Base-by-base conservation (phyloP, 192 early-diverging fungal species). In the Dimargaris cristalligena region DNA sequence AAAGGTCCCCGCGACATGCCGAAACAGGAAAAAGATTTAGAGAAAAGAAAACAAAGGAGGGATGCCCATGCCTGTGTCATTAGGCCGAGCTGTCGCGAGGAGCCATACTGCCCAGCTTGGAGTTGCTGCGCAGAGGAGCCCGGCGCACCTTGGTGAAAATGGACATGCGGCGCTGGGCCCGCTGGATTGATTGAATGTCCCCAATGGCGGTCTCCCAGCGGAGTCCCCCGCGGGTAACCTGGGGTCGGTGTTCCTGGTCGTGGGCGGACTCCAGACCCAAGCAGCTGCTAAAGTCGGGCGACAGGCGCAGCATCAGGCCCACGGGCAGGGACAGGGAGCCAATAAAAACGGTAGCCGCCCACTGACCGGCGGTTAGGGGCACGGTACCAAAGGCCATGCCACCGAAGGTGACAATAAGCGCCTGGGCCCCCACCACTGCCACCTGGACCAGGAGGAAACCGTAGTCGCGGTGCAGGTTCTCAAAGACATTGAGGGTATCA, bases 381-480 rank as follows among this genome's bases (percentile, higher is more conserved):
- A 76, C 71, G 6, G 89, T 87, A 59, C 89, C 86, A 78, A 98
- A 98, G 34, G 88, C 91, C 30, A 80, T 69, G 41, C 94, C 88
- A 58, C 89, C 92, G 69, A 85, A 94, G 48, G 79, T 66, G 45
- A 97, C 82, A 66, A 98, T 92, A 46, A 91, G 58, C 65, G 77
- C 78, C 75, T 98, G 94, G 38, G 81, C 71, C 30, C 68, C 57
- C 30, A 91, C 62, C 30, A 91, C 84, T 38, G 82, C 64, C 18
- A 85, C 44, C 62, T 92, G 78, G 59, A 98, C 82, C 33, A 74
- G 49, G 49, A 87, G 65, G 66, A 98, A 96, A 59, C 85, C 81
- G 54, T 75, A 75, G 74, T 98, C 91, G 58, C 77, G 61, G 61
- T 74, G 71, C 62, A 96, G 75, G 71, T 89, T 83, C 63, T 81